Evolutionary conservation across 2,329 filamentous ascomycete species (phyloP), one percentile per base, ranked within the genome.

Genomic region (Aspergillus pseudoterreus): DNA sequence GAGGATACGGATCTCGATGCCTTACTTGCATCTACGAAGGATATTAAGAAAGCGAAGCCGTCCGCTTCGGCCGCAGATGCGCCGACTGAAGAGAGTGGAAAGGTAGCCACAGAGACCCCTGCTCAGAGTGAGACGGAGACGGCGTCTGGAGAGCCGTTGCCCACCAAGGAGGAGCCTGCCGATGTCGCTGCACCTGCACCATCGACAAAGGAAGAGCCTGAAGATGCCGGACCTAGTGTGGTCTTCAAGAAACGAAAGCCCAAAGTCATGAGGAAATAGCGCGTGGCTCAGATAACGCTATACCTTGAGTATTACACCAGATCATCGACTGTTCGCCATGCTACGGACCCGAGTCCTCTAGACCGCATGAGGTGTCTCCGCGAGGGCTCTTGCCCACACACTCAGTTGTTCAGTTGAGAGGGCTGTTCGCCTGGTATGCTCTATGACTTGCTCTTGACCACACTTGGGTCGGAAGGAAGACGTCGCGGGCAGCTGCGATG

Each of bases 241-340:
- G 59, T 77, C 19, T 78, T 78, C 66, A 78, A 77, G 58, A 78
- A 77, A 57, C 74, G 75, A 56, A 78, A 75, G 57, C 67, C 73
- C 2, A 78, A 77, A 60, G 60, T 66, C 45, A 67, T 68, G 59
- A 72, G 68, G 59, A 70, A 69, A 63, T 73, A 62, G 55, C 35
- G 6, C 2, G 38, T 17, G 33, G 39, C 21, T 17, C n/a, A 5
- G 35, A 38, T 8, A 11, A 15, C 27, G 27, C 27, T 30, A 30
- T 30, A 3, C 27, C 27, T 9, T 9, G 2, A 30, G 8, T 30
- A 11, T 11, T 30, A 30, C 27, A 30, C 27, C 27, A 30, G 10
- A 30, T 30, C 10, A 4, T 30, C 27, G 8, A 30, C 6, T 10
- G 6, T 30, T 30, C 10, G 27, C 27, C 6, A 30, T 10, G 1